Evolutionary conservation across 371 early-diverging fungal genomes (phyloP), one percentile per base, ranked within the genome.

Genomic region (Mucor racemosus): DNA sequence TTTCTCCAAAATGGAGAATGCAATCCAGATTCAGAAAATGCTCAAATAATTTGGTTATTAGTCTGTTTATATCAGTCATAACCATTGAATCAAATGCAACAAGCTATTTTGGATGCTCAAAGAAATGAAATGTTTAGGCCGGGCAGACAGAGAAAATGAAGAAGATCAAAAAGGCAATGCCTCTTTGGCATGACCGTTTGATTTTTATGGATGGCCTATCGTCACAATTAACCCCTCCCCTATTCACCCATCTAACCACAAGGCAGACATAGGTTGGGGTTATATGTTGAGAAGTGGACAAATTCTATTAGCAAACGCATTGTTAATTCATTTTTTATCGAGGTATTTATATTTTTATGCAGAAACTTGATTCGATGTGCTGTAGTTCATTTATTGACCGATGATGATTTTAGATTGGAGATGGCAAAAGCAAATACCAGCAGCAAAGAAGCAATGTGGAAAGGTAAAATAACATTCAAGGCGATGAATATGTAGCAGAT

Each of bases 201-300:
- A 79, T 56, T 91, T 94, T 76, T 93, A 31, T 97, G 98, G 97
- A 91, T 95, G 80, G 97, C 97, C 5, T 98, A 98, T 75, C 86
- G 98, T 58, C 88, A 92, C 69, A 86, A 89, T 38, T 97, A 90
- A 74, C 90, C 94, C n/a, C n/a, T n/a, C n/a, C 33, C 89, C 93
- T 4, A 94, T 97, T 60, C 79, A 87, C 59, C 88, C 92, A n/a
- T 88, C 92, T 21, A 80, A 78, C 34, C 94, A 89, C 69, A 95
- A 93, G 31, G 88, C 92, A 1, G 98, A 94, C 64, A 88, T 90
- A 42, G 97, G 97, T 3, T 97, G 97, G 97, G 99, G 99, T 0
- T 99, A 98, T 78, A 99, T 99, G 99, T 78, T 99, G 46, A 78
- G 99, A 34, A 93, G 94, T 40, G 97, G 97, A 0, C 99, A 99